phyloP scores from a whole-genome alignment of 2,329 filamentous ascomycete genomes.

The Uncinocarpus reesii region DNA sequence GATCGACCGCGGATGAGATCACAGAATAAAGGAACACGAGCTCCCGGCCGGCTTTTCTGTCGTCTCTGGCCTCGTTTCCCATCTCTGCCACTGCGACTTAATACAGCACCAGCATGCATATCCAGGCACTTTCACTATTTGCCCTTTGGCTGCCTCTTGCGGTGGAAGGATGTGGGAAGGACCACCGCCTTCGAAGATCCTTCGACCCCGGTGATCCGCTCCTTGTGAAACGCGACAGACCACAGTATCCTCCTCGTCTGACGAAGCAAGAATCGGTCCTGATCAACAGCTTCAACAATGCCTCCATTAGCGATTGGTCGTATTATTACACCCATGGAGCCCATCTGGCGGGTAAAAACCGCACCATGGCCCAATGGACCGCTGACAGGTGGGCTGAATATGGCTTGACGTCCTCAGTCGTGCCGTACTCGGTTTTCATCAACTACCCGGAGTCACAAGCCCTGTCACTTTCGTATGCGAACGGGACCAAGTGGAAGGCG shows the following conservation, averaged over 20 bases:
- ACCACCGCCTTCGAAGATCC: slow-evolving; percentile 2
- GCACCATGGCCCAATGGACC: slow-evolving; percentile 25
- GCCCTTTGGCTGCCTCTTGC: slow-evolving; percentile 14
- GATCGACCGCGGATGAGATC: not conserved
- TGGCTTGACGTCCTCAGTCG: slow-evolving; percentile 20
- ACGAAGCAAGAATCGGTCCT: slow-evolving; percentile 23
- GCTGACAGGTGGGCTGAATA: slow-evolving; percentile 25
- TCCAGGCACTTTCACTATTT: slow-evolving; percentile 13
- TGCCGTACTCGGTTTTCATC: slow-evolving; percentile 23
- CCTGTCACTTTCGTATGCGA: slow-evolving; percentile 18
- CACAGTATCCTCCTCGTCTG: slow-evolving; percentile 20
- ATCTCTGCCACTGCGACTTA: not conserved
- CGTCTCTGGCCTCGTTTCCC: not conserved
- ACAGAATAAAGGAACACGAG: slow-evolving; percentile 5
- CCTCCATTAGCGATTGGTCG: slow-evolving; percentile 23
- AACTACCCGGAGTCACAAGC: slow-evolving; percentile 25
- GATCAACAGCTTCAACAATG: slow-evolving; percentile 22
- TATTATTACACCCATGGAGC: slow-evolving; percentile 26
- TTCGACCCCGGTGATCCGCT: slow-evolving; percentile 13
- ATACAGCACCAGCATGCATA: slow-evolving; percentile 12
- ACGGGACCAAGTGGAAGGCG: slow-evolving; percentile 19
- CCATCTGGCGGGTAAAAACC: slow-evolving; percentile 26
- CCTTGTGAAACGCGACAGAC: slow-evolving; percentile 19
- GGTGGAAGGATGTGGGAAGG: slow-evolving; percentile 15
- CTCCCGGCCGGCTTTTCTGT: not conserved